Evolutionary conservation across 176 grass and related monocot genomes (phyloP).

Genomic region (Oryza meyeriana): DNA sequence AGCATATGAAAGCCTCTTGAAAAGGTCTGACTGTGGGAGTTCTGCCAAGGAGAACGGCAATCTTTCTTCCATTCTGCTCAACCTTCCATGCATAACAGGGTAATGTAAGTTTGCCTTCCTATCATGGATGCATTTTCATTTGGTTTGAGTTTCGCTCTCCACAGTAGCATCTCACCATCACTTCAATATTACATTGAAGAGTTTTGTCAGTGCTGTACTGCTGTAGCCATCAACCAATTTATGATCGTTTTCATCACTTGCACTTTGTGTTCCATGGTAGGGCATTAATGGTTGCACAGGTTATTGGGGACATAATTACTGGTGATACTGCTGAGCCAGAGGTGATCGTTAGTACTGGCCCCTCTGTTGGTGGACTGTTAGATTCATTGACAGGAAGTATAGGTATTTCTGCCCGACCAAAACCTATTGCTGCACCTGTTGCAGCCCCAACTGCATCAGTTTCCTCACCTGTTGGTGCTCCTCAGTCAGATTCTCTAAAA

Average conservation of each 20-base stretch:
- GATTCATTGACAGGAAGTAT: conserved; percentile 95
- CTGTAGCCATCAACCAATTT: neutral
- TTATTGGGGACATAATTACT: conserved; percentile 82
- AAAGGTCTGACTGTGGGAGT: conserved; percentile 68
- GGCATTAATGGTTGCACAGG: conserved; percentile 86
- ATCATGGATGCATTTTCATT: neutral
- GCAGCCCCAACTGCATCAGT: conserved; percentile 49
- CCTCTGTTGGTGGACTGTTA: conserved; percentile 84
- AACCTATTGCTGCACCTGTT: conserved; percentile 66
- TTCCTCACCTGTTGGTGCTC: conserved; percentile 53
- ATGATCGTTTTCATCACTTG: neutral
- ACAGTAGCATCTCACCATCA: neutral
- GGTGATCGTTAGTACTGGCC: conserved; percentile 56
- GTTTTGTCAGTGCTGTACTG: neutral
- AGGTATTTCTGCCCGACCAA: conserved; percentile 72
- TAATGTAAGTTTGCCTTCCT: conserved; percentile 81
- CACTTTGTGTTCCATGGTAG: conserved; percentile 41
- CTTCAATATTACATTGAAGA: neutral
- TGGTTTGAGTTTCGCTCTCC: neutral
- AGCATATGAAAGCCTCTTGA: conserved; percentile 56
- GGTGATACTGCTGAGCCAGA: conserved; percentile 76
- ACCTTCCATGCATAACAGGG: conserved; percentile 99
- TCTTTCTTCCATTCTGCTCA: conserved; percentile 80
- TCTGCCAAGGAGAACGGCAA: conserved; percentile 58
- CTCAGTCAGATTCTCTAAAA: conserved; percentile 61